Percentiles rank a stretch among this genome's conserved stretches.
Conservation (phyloP, 176 grass and related monocot species). For the Raddia guianensis region DNA sequence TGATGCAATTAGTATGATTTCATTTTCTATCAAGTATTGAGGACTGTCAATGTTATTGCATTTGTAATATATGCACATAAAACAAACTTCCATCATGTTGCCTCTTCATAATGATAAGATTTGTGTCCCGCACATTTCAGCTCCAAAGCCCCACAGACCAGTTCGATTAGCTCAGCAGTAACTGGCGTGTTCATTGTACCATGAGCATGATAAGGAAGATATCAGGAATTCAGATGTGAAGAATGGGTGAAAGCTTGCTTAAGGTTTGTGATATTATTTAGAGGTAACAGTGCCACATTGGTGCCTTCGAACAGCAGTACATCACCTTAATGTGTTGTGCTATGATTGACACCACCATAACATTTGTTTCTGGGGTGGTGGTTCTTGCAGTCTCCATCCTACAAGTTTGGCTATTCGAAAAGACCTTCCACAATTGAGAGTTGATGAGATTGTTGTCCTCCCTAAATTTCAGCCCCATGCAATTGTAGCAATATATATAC, state of each 20-base stretch:
- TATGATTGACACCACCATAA: neutral
- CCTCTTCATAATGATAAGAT: neutral
- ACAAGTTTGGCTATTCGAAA: neutral
- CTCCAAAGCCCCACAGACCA: conserved; percentile 88
- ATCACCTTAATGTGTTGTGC: conserved; percentile 4
- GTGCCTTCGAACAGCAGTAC: neutral
- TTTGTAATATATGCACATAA: neutral
- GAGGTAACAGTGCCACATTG: neutral
- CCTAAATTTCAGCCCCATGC: neutral
- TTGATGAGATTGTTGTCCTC: neutral
- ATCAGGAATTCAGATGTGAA: conserved; percentile 18
- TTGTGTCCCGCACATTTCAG: conserved; percentile 52
- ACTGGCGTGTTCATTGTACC: conserved; percentile 15
- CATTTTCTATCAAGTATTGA: neutral
- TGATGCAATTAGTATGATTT: neutral
- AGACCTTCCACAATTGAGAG: neutral
- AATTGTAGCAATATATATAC: neutral
- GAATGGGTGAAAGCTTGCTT: neutral
- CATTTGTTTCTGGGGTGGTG: conserved; percentile 3
- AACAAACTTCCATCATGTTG: neutral
- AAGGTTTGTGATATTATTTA: conserved; percentile 28
- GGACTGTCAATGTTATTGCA: conserved; percentile 4
- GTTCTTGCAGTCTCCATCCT: neutral
- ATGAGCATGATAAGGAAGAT: conserved; percentile 5
- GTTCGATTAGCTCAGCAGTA: conserved; percentile 47